A percentile compares a stretch with the other conserved stretches of the same genome.
Conservation (phyloP, 140 eudicot genomes). For the Cichorium intybus region DNA sequence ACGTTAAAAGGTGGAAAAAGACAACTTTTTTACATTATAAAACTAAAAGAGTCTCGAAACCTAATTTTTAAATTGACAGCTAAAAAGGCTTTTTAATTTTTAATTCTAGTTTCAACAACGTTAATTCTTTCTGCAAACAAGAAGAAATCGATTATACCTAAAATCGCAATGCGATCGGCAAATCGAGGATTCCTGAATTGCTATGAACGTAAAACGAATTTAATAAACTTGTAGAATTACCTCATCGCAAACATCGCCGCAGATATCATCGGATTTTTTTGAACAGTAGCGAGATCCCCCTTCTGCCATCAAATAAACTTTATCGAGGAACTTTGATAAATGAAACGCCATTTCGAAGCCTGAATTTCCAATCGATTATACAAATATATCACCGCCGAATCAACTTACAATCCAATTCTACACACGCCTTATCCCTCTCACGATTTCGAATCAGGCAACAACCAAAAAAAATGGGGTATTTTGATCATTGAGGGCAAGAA, state of each 20-base stretch:
- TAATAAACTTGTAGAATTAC: conserved; percentile 20
- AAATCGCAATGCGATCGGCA: background rate
- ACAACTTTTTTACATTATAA: conserved; percentile 5
- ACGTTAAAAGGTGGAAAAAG: background rate
- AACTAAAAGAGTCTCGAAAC: background rate
- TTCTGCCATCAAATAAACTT: conserved; percentile 61
- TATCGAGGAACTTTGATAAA: conserved; percentile 51
- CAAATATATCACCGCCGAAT: conserved; percentile 8
- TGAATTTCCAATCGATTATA: conserved; percentile 9
- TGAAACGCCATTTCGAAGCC: conserved; percentile 18
- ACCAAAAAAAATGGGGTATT: background rate
- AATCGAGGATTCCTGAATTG: background rate
- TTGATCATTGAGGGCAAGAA: background rate
- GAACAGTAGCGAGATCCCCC: conserved; percentile 86
- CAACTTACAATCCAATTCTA: conserved; percentile 13
- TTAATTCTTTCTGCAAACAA: too few species aligned
- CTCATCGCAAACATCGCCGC: conserved; percentile 56
- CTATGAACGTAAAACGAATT: background rate
- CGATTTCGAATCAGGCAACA: background rate
- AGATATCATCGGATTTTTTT: conserved; percentile 77
- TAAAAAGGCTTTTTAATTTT: background rate
- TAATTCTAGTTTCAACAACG: background rate
- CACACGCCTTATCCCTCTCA: conserved; percentile 5
- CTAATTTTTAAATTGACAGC: background rate
- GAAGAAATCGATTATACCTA: background rate